A percentile compares a stretch with the other conserved stretches of the same genome.
phyloP scores from a whole-genome alignment of 495 filamentous ascomycete species.

The Lophiostoma macrostomum region DNA sequence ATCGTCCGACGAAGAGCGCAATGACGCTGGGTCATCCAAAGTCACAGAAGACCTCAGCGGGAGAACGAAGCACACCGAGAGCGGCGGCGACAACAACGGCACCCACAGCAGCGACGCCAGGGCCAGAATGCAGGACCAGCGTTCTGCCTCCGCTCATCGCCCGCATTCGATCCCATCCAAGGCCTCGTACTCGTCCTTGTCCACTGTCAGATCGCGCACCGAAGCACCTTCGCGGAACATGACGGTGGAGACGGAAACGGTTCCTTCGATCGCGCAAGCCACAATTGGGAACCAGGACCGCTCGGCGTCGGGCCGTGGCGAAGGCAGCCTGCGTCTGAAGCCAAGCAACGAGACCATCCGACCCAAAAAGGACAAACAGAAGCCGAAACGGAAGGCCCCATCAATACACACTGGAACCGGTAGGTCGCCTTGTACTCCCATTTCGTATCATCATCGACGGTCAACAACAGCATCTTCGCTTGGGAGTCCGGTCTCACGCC shows the following conservation, averaged over 20 bases:
- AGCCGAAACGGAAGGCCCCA: constrained; percentile 67
- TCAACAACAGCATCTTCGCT: constrained; percentile 9
- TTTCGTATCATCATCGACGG: constrained; percentile 26
- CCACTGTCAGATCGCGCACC: constrained; percentile 50
- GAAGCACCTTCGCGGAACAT: constrained; percentile 85
- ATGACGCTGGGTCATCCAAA: constrained; percentile 44
- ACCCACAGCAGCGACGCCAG: constrained; percentile 45
- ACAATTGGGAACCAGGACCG: constrained; percentile 67
- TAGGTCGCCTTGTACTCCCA: constrained; percentile 47
- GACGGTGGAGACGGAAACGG: constrained; percentile 97
- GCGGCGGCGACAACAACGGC: constrained; percentile 61
- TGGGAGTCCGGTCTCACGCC: constrained; percentile 23
- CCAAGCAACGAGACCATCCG: constrained; percentile 90
- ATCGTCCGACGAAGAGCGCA: constrained; percentile 44
- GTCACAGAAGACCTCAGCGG: constrained; percentile 41
- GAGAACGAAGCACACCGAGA: constrained; percentile 45
- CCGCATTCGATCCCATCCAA: constrained; percentile 33
- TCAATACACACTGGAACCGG: constrained; percentile 68
- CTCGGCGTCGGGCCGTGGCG: constrained; percentile 49
- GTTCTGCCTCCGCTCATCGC: constrained; percentile 33
- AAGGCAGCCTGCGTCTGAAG: constrained; percentile 79
- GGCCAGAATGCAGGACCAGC: constrained; percentile 28
- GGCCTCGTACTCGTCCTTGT: constrained; percentile 40
- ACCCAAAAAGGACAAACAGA: constrained; percentile 87
- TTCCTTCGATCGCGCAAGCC: constrained; percentile 87